Percentiles rank a stretch among this genome's conserved stretches.
Evolutionary conservation across 2,329 filamentous ascomycete species (phyloP).

Genomic region (Beauveria bassiana): DNA sequence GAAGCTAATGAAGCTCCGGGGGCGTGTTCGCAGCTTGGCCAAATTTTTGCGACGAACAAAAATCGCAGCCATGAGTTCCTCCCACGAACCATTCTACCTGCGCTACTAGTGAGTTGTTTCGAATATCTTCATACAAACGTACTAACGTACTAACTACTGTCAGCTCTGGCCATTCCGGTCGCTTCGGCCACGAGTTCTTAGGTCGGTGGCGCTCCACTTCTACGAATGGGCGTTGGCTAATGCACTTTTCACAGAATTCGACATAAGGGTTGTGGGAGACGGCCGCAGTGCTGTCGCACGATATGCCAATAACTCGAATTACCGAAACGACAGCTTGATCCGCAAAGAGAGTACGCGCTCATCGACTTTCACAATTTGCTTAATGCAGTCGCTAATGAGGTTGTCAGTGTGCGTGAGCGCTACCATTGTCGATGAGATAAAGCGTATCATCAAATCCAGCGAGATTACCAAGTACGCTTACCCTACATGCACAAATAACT

Average conservation of each 20-base stretch:
- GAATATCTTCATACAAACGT: background rate
- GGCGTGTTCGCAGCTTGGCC: background rate
- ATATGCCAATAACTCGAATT: slow-evolving; percentile 99
- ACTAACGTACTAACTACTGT: slow-evolving; percentile 13
- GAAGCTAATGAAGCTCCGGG: background rate
- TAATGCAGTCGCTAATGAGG: background rate
- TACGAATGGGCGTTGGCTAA: slow-evolving; percentile 6
- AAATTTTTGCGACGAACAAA: slow-evolving; percentile 12
- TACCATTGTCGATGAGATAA: slow-evolving; percentile 85
- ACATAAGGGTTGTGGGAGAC: slow-evolving; percentile 87
- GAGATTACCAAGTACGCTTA: slow-evolving; percentile 83
- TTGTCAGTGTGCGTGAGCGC: slow-evolving; percentile 86
- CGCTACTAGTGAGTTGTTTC: slow-evolving; percentile 78
- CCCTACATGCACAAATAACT: slow-evolving; percentile 1
- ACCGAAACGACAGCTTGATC: slow-evolving; percentile 96
- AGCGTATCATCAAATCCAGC: slow-evolving; percentile 92
- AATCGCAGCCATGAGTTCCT: slow-evolving; percentile 47
- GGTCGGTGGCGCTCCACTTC: slow-evolving; percentile 42
- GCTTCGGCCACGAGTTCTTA: slow-evolving; percentile 96
- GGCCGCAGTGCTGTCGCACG: slow-evolving; percentile 87
- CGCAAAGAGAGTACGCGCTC: slow-evolving; percentile 90
- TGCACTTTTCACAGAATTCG: slow-evolving; percentile 62
- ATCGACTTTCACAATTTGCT: background rate
- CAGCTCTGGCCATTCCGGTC: slow-evolving; percentile 94
- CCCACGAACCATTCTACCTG: slow-evolving; percentile 83